Conservation (phyloP, 495 filamentous ascomycete species). For the Trichocladium uniseriatum region DNA sequence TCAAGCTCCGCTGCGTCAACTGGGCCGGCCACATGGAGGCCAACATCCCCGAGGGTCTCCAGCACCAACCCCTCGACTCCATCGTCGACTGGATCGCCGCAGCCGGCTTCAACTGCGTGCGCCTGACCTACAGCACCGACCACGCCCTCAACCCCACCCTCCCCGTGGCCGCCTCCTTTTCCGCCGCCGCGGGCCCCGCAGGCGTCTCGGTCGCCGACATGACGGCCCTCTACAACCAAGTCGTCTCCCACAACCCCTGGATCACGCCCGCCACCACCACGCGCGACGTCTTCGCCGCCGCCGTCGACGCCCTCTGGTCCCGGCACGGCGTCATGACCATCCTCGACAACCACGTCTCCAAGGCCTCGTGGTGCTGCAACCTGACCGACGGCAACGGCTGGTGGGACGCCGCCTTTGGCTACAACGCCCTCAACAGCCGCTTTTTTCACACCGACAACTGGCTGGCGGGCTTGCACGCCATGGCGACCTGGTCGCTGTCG, state of each 20-base stretch:
- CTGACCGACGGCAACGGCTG: constrained; percentile 45
- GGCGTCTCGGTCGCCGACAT: constrained; percentile 25
- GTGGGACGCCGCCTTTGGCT: constrained; percentile 40
- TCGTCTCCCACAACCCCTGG: constrained; percentile 36
- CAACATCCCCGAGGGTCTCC: constrained; percentile 42
- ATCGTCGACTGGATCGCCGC: constrained; percentile 35
- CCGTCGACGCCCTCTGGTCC: constrained; percentile 35
- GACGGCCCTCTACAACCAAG: constrained; percentile 23
- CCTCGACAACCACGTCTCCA: constrained; percentile 44
- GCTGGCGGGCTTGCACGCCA: constrained; percentile 33
- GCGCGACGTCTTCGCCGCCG: constrained; percentile 29
- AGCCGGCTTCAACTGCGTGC: constrained; percentile 46
- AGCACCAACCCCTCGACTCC: constrained; percentile 35
- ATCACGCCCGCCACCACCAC: constrained; percentile 26
- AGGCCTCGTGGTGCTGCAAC: constrained; percentile 43
- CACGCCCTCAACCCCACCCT: constrained; percentile 36
- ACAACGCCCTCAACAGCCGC: constrained; percentile 34
- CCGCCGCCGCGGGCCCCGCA: constrained; percentile 26
- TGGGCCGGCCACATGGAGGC: constrained; percentile 43
- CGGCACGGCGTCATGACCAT: constrained; percentile 34
- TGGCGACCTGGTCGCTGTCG: constrained; percentile 30
- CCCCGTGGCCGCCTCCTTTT: constrained; percentile 34
- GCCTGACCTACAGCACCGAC: constrained; percentile 45
- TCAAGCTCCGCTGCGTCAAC: constrained; percentile 46
- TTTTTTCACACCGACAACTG: constrained; percentile 40